phyloP scores from a whole-genome alignment of 257 asterid genomes.

The Plantago major region DNA sequence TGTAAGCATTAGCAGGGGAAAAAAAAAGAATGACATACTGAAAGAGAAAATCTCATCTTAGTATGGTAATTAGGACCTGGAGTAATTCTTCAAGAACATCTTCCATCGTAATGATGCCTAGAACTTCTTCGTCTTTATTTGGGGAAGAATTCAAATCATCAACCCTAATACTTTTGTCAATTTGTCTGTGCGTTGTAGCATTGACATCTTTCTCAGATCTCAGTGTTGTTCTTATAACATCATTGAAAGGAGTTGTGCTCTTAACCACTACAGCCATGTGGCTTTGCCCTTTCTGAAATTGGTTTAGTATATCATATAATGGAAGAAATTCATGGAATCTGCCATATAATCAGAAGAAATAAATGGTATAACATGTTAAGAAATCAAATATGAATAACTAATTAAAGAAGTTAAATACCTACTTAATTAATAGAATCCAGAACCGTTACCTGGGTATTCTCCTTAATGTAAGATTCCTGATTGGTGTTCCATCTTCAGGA shows the following conservation, averaged over 20 bases:
- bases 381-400: background rate
- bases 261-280: slow-evolving; percentile 78
- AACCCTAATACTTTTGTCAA: slow-evolving; percentile 11
- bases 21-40: background rate
- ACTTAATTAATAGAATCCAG: background rate
- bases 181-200: slow-evolving; percentile 24
- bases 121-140: slow-evolving; percentile 37
- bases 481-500: slow-evolving; percentile 42
- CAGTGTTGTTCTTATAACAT: slow-evolving; percentile 13
- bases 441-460: slow-evolving; percentile 57
- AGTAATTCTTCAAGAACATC: slow-evolving; percentile 53
- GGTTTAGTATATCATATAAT: slow-evolving; percentile 59
- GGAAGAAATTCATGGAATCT: slow-evolving; percentile 46
- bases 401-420: background rate
- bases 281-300: slow-evolving; percentile 78
- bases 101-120: slow-evolving; percentile 60
- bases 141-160: slow-evolving; percentile 20
- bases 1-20: background rate
- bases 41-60: background rate
- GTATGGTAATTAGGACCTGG: slow-evolving; percentile 36
- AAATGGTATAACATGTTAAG: background rate
- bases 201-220: slow-evolving; percentile 18
- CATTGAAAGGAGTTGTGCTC: slow-evolving; percentile 25
- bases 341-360: background rate
- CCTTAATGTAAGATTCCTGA: slow-evolving; percentile 58